A percentile compares a stretch with the other conserved stretches of the same genome.
These are phyloP conservation scores for Digitaria exilis DNA, from an alignment of 202 grass and related monocot genomes.

Conservation along the genomic window DNA sequence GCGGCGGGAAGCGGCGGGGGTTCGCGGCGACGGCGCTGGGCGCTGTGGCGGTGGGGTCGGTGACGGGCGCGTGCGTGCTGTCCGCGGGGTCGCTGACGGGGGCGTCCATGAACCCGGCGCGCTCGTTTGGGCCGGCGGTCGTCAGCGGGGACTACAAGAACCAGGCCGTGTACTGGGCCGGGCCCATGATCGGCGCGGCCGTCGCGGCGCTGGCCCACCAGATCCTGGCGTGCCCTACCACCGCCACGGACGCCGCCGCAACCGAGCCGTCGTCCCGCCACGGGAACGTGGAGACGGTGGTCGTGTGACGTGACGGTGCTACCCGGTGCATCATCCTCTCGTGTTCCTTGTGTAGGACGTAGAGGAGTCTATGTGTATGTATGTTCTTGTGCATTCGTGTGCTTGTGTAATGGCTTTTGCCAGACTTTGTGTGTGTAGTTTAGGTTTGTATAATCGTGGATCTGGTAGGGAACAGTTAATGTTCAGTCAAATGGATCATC, in stretches of 20 bases:
- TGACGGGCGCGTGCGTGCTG: slow-evolving; percentile 57
- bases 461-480: too few species aligned
- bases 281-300: slow-evolving; percentile 22
- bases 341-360: background rate
- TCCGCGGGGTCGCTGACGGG: slow-evolving; percentile 61
- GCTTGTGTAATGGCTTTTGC: too few species aligned
- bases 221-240: slow-evolving; percentile 27
- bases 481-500: too few species aligned
- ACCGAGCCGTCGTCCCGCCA: slow-evolving; percentile 12
- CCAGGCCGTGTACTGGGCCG: slow-evolving; percentile 81
- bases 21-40: slow-evolving; percentile 41
- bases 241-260: background rate
- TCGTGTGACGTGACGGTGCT: slow-evolving; percentile 5
- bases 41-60: slow-evolving; percentile 42
- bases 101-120: slow-evolving; percentile 86
- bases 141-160: slow-evolving; percentile 66
- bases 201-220: slow-evolving; percentile 62
- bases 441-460: too few species aligned
- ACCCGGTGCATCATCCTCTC: too few species aligned
- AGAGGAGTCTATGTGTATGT: background rate
- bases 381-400: background rate
- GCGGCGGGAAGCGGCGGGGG: slow-evolving; percentile 19
- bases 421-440: too few species aligned
- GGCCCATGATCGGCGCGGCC: slow-evolving; percentile 65
- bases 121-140: slow-evolving; percentile 70